These are phyloP conservation scores for Penicillium vulpinum DNA, from an alignment of 2,329 filamentous ascomycete genomes.

Conservation along the genomic window DNA sequence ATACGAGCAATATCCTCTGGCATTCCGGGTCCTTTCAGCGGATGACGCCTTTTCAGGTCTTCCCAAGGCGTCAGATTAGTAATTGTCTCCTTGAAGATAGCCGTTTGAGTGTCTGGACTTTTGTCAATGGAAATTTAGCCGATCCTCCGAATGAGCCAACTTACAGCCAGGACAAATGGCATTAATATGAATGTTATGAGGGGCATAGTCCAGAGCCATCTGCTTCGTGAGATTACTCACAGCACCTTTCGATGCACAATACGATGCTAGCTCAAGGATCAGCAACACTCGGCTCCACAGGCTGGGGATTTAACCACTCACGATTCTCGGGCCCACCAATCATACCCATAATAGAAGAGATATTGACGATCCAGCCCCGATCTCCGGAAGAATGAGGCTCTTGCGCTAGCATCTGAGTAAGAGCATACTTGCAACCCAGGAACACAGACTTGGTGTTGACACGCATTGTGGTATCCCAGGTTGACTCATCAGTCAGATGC, in stretches of 20 bases:
- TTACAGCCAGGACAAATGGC: constrained; percentile 55
- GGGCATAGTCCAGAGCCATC: constrained; percentile 53
- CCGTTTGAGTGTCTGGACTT: constrained; percentile 27
- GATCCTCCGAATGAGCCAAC: neutral
- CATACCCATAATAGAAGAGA: constrained; percentile 34
- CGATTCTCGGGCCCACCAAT: constrained; percentile 27
- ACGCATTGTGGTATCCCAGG: constrained; percentile 46
- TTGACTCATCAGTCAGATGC: constrained; percentile 49
- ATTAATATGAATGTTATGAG: constrained; percentile 53
- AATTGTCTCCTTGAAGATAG: constrained; percentile 25
- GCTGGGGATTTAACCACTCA: neutral
- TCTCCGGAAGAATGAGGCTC: constrained; percentile 35
- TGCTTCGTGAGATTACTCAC: constrained; percentile 53
- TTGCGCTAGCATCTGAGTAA: constrained; percentile 43
- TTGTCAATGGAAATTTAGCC: neutral
- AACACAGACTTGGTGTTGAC: constrained; percentile 45
- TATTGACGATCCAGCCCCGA: constrained; percentile 40
- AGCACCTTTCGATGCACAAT: constrained; percentile 53
- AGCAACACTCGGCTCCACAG: neutral
- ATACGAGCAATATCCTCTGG: constrained; percentile 40
- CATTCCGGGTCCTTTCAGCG: constrained; percentile 30
- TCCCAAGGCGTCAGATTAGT: constrained; percentile 18
- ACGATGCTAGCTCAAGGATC: constrained; percentile 31
- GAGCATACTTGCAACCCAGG: constrained; percentile 44
- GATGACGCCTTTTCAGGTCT: constrained; percentile 24